phyloP scores from a whole-genome alignment of 2,329 filamentous ascomycete species.

The Epichloe bromicola region DNA sequence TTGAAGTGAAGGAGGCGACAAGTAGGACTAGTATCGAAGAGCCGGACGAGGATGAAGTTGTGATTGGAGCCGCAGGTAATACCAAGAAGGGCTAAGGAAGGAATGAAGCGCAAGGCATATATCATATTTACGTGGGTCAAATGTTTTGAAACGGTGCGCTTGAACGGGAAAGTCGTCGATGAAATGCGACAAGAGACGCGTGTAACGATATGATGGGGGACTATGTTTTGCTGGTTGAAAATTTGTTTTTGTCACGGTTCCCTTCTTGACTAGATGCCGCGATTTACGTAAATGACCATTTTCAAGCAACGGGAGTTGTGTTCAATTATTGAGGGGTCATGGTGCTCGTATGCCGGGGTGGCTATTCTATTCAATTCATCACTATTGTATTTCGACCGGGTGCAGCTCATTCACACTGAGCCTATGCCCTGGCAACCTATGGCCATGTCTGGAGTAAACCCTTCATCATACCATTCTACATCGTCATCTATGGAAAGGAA shows the following conservation, averaged over 20 bases:
- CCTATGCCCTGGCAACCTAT: too few species aligned
- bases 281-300: constrained; percentile 5
- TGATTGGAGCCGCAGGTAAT: constrained; percentile 14
- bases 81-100: neutral
- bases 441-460: too few species aligned
- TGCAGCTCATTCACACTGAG: too few species aligned
- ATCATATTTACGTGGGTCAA: neutral
- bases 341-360: neutral
- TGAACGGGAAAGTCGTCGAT: neutral
- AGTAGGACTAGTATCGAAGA: constrained; percentile 47
- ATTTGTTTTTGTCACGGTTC: neutral
- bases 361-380: too few species aligned
- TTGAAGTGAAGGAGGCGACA: constrained; percentile 40
- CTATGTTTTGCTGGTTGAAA: neutral
- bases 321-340: neutral
- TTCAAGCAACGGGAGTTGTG: neutral
- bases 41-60: constrained; percentile 40
- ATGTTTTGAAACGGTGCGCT: neutral
- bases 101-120: neutral
- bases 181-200: neutral
- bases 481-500: too few species aligned
- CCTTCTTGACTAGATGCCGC: neutral
- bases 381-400: too few species aligned
- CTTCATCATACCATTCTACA: too few species aligned
- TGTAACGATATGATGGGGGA: constrained; percentile 3